Evolutionary conservation across 2,329 filamentous ascomycete species (phyloP), one percentile per base, ranked within the genome.

Genomic region (Colletotrichum falcatum): DNA sequence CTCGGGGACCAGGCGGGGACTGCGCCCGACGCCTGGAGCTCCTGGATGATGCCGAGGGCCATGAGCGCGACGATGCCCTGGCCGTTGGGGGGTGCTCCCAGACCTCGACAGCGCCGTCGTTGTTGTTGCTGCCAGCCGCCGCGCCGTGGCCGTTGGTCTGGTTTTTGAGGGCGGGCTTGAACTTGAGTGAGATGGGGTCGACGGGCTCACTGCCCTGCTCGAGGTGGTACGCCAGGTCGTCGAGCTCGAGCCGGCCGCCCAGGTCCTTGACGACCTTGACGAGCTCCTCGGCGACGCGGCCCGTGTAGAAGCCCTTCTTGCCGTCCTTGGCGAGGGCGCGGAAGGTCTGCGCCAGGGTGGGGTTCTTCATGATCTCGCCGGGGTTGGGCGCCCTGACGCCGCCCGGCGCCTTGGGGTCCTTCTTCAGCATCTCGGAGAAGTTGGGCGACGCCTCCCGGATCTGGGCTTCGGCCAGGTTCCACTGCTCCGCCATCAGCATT

Each of bases 41-140:
- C 90, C 79, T 98, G 91, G 59, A 99, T 85, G 74, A 98, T 97
- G 1, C 96, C 96, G 0, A 99, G 85, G 0, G 96, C 93, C 91
- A 98, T 97, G 39, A 98, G 84, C 0, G 96, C 96, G 2, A 98
- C 93, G 73, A 98, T 95, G 1, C 96, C 96, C 81, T 98, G 96
- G 0, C 96, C 95, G 76, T 98, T 98, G 11, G 96, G 96, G 95
- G 95, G 78, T 98, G 95, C 78, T 99, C 96, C 95, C 95, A 98
- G 0, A 99, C 84, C 77, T 97, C 91, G 51, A 98, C 87, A 35
- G 63, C 56, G 28, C 53, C 64, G 53, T 49, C 28, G 35, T 28
- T 2, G 12, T 90, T 90, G 16, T 84, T 80, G 61, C 74, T 67
- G 37, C 76, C 67, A 11, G n/a, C 5, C n/a, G n/a, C n/a, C n/a